Conservation (phyloP, 2,329 filamentous ascomycete genomes). For the Aspergillus phoenicis region DNA sequence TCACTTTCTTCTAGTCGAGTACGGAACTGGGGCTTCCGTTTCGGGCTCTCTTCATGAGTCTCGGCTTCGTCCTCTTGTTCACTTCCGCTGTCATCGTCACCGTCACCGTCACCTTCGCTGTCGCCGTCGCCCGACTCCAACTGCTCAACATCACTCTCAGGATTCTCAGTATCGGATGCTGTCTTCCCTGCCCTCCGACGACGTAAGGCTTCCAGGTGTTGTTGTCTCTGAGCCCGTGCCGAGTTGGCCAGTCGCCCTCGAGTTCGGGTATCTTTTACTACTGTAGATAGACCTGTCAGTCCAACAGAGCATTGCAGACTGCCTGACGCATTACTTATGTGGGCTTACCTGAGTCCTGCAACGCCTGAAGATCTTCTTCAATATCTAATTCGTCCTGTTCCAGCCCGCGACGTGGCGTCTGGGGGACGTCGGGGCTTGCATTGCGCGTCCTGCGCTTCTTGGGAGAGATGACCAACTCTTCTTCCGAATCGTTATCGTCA, state of each 20-base stretch:
- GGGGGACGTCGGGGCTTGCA: slow-evolving; percentile 19
- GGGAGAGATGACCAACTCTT: slow-evolving; percentile 32
- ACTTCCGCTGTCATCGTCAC: slow-evolving; percentile 20
- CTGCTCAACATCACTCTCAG: slow-evolving; percentile 21
- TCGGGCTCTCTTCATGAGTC: slow-evolving; percentile 19
- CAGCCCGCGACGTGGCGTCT: slow-evolving; percentile 27
- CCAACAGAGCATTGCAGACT: background rate
- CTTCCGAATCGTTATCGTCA: slow-evolving; percentile 34
- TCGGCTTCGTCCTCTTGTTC: slow-evolving; percentile 20
- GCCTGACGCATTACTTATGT: background rate
- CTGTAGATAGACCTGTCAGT: slow-evolving; percentile 22
- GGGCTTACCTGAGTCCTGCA: slow-evolving; percentile 46
- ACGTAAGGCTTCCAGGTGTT: slow-evolving; percentile 47
- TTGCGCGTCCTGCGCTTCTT: slow-evolving; percentile 28
- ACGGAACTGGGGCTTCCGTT: slow-evolving; percentile 20
- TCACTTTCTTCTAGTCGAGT: slow-evolving; percentile 33
- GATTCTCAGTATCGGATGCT: slow-evolving; percentile 31
- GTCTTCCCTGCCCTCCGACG: slow-evolving; percentile 47
- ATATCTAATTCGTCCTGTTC: slow-evolving; percentile 45
- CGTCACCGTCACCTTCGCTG: slow-evolving; percentile 22
- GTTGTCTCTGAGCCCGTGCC: slow-evolving; percentile 41
- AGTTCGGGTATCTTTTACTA: slow-evolving; percentile 43
- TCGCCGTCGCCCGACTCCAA: slow-evolving; percentile 27
- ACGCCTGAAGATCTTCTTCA: slow-evolving; percentile 48
- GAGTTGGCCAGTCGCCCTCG: slow-evolving; percentile 44